phyloP scores from a whole-genome alignment of 2,329 filamentous ascomycete species.

The Alternaria ethzedia region DNA sequence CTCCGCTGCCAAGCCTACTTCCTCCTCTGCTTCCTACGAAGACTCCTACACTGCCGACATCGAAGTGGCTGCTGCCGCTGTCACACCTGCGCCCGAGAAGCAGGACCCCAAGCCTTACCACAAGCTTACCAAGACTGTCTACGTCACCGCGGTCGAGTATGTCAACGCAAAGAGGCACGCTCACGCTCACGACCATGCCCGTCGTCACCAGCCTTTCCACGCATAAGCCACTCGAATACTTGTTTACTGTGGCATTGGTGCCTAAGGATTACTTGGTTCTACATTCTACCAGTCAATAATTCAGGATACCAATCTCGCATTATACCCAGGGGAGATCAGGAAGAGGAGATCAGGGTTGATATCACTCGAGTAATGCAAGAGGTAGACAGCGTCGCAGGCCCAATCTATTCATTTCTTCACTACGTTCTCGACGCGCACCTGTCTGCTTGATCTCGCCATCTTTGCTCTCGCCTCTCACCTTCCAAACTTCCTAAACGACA shows the following conservation, averaged over 20 bases:
- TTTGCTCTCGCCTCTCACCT: conserved; percentile 14
- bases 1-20: conserved; percentile 16
- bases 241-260: conserved; percentile 28
- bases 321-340: conserved; percentile 31
- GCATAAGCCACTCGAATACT: conserved; percentile 32
- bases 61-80: conserved; percentile 30
- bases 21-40: conserved; percentile 10
- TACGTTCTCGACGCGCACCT: conserved; percentile 33
- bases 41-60: conserved; percentile 15
- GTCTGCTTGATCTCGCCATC: conserved; percentile 27
- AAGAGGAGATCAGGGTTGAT: conserved; percentile 29
- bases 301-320: conserved; percentile 39
- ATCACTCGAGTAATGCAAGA: conserved; percentile 42
- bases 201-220: conserved; percentile 41
- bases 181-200: conserved; percentile 38
- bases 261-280: conserved; percentile 27
- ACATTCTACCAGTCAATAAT: conserved; percentile 28
- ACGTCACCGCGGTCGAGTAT: conserved; percentile 40
- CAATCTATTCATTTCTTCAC: conserved; percentile 42
- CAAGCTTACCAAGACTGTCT: conserved; percentile 35
- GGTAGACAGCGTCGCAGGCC: conserved; percentile 48
- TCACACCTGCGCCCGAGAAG: conserved; percentile 28
- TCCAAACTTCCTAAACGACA: conserved; percentile 8
- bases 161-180: conserved; percentile 45
- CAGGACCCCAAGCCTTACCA: conserved; percentile 8